Conservation (phyloP, 805 yeast genomes). For the Candida endomychidarum region DNA sequence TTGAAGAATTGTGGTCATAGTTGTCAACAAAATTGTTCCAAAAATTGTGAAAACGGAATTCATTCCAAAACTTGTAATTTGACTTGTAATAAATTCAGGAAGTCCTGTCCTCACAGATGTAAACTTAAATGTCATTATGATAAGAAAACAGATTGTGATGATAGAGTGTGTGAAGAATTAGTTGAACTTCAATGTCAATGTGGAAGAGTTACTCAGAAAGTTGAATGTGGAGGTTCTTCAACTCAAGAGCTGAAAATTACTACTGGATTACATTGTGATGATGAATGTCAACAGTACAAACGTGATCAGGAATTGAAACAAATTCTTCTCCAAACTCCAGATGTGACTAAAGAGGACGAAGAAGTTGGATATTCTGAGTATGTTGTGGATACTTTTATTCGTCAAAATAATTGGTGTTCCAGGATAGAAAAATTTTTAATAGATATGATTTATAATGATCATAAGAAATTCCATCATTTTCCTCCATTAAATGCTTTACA, state of each 20-base stretch:
- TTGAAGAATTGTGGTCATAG: conserved; percentile 42
- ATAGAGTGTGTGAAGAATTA: conserved; percentile 48
- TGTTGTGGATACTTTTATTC: conserved; percentile 46
- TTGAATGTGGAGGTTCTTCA: conserved; percentile 58
- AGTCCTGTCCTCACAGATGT: conserved; percentile 70
- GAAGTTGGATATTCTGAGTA: conserved; percentile 44
- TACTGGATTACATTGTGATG: conserved; percentile 59
- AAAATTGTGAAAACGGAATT: conserved; percentile 49
- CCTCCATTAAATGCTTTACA: conserved; percentile 72
- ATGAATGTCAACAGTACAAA: conserved; percentile 59
- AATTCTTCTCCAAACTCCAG: conserved; percentile 48
- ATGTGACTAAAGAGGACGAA: conserved; percentile 20
- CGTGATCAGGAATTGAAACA: conserved; percentile 62
- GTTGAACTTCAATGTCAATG: conserved; percentile 63
- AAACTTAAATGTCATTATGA: conserved; percentile 59
- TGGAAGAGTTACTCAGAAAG: conserved; percentile 49
- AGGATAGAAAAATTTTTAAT: conserved; percentile 56
- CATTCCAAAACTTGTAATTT: conserved; percentile 48
- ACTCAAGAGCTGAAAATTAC: conserved; percentile 32
- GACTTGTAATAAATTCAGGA: conserved; percentile 53
- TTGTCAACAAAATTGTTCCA: conserved; percentile 58
- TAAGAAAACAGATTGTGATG: conserved; percentile 49
- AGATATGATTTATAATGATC: conserved; percentile 7
- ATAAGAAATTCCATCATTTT: conserved; percentile 52
- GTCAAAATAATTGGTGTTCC: conserved; percentile 68